These are phyloP conservation scores for Neurospora sp. DNA, from an alignment of 495 filamentous ascomycete genomes.

Conservation along the genomic window DNA sequence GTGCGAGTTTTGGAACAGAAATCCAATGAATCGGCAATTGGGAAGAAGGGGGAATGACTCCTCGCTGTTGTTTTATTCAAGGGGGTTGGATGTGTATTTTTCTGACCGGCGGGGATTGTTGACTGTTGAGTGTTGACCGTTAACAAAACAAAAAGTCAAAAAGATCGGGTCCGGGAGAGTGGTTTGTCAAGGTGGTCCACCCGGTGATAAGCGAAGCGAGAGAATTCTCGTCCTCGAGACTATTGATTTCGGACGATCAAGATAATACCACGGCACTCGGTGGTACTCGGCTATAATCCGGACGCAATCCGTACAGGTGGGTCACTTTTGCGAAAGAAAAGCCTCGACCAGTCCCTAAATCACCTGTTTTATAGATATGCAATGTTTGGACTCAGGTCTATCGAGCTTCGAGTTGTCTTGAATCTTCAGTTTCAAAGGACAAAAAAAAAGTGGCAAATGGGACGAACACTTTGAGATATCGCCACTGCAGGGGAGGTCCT, in stretches of 20 bases:
- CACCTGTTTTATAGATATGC: not conserved
- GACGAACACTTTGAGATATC: not conserved
- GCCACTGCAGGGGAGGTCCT: not conserved
- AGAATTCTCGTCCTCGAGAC: not conserved
- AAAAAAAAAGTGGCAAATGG: not conserved
- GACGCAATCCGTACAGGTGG: not conserved
- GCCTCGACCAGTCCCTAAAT: not conserved
- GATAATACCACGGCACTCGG: not conserved
- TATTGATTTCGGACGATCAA: not conserved
- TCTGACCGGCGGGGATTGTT: not conserved
- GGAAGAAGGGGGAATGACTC: not conserved
- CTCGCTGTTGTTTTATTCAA: not conserved
- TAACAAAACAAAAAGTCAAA: not conserved
- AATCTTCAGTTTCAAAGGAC: not conserved
- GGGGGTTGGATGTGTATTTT: not conserved
- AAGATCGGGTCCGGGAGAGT: not conserved
- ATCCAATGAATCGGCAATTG: not conserved
- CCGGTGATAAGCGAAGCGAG: not conserved
- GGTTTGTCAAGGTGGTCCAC: not conserved
- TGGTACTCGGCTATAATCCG: not conserved
- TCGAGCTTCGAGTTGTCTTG: not conserved
- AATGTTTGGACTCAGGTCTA: not conserved
- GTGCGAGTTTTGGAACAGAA: not conserved
- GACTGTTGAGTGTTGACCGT: not conserved
- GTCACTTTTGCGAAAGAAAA: not conserved